A percentile compares a stretch with the other conserved stretches of the same genome.
These are phyloP conservation scores for Sparassis latifolia DNA, from an alignment of 1,284 basidiomycete genomes.

Conservation along the genomic window DNA sequence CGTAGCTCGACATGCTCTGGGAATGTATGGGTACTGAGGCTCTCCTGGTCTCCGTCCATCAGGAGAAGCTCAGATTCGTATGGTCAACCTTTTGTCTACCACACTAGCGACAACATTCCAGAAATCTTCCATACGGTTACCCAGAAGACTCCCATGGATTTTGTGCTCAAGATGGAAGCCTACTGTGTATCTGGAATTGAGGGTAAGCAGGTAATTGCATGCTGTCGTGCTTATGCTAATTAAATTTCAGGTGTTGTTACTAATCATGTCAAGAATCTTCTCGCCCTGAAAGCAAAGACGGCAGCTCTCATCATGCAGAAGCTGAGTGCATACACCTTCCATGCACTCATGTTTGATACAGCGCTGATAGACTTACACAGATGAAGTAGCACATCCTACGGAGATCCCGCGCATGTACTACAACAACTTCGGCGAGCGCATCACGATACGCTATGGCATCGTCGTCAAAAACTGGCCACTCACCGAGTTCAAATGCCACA, in stretches of 20 bases:
- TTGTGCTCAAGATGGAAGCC: constrained; percentile 5
- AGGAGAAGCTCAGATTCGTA: neutral
- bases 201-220: constrained; percentile 2
- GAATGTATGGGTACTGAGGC: constrained; percentile 8
- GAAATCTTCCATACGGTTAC: constrained; percentile 3
- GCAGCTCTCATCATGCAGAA: constrained; percentile 6
- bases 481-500: constrained; percentile 13
- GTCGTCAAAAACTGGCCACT: constrained; percentile 21
- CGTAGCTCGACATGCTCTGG: neutral
- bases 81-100: constrained; percentile 4
- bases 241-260: neutral
- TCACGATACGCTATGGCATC: constrained; percentile 15
- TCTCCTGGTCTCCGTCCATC: constrained; percentile 4
- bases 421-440: constrained; percentile 15
- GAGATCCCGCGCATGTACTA: constrained; percentile 14
- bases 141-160: neutral
- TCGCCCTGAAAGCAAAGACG: constrained; percentile 5
- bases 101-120: neutral
- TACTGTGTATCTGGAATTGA: constrained; percentile 8
- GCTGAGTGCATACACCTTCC: constrained; percentile 1
- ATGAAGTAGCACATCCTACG: constrained; percentile 1
- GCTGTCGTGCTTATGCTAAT: neutral
- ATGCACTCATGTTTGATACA: neutral
- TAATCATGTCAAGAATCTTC: constrained; percentile 1
- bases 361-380: constrained; percentile 1